Evolutionary conservation across 2,329 filamentous ascomycete species (phyloP).

Genomic region (Pestalotiopsis sp.): DNA sequence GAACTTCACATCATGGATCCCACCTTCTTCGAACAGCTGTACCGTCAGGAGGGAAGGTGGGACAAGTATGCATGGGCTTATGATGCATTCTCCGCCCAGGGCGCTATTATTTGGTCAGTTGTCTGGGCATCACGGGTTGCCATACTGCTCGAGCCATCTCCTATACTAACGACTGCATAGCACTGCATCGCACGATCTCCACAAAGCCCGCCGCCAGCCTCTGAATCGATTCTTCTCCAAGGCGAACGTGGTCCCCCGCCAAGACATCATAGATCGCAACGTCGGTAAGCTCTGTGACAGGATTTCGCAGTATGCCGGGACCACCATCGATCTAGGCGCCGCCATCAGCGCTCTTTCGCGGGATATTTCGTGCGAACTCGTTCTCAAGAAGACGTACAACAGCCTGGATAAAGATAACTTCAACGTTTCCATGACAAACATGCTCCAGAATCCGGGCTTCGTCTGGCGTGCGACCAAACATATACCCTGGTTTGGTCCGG

Average conservation of each 20-base stretch:
- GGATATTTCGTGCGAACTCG: neutral
- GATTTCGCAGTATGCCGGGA: neutral
- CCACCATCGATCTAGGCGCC: neutral
- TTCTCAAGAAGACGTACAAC: neutral
- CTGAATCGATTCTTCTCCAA: conserved; percentile 25
- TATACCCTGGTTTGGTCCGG: neutral
- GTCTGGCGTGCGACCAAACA: neutral
- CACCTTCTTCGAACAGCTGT: conserved; percentile 18
- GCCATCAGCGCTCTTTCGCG: neutral
- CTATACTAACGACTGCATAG: neutral
- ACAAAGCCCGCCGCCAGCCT: conserved; percentile 22
- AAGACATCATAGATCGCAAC: conserved; percentile 12
- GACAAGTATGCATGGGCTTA: conserved; percentile 19
- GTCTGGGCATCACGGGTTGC: neutral
- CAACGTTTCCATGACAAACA: neutral
- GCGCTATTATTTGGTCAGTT: neutral
- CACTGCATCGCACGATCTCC: conserved; percentile 13
- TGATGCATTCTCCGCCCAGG: conserved; percentile 17
- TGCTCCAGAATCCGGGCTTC: neutral
- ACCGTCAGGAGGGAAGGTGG: conserved; percentile 20
- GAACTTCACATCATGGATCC: conserved; percentile 22
- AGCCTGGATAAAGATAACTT: neutral
- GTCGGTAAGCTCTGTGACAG: neutral
- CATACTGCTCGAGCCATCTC: neutral
- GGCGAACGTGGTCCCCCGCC: conserved; percentile 16